Base-by-base conservation (phyloP, 129 eudicot genomes). In the Centrapalus pauciflorus region DNA sequence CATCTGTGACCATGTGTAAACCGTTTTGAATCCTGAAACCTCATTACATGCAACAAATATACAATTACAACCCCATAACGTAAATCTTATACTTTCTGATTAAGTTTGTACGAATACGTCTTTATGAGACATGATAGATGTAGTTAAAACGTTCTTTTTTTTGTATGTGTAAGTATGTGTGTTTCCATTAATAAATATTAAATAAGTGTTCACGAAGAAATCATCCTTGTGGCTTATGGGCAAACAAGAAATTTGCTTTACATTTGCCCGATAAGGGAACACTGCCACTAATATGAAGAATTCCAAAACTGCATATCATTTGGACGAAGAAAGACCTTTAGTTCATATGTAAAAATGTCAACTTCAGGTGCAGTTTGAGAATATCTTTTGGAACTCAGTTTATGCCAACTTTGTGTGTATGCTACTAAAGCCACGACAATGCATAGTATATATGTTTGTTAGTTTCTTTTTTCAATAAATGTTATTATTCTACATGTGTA, bases 401-500 rank as follows among this genome's bases (percentile, higher is more conserved):
- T 64, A 27, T 27, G 29, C 28, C 11, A 65, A 28, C 59, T 54
- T 52, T 29, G 40, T 59, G 54, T 46, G 57, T 59, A 33, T 43
- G 40, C 19, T 46, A 10, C 14, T 29, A 48, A 30, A 48, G 30
- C 46, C 7, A 66, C 71, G 19, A 46, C 7, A 49, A 8, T 9
- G 25, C 27, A 30, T 12, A 13, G 11, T 13, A 45, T 59, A 33
- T 34, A 58, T 60, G 51, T 33, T 55, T 60, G 24, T 61, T 28
- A 33, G n/a, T n/a, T n/a, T n/a, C n/a, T 71, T 27, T 51, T 41
- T 40, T 51, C 50, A 41, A 65, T 65, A 68, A 29, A n/a, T 65
- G 64, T 54, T 65, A 37, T 27, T 55, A 74, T 64, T 71, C 63
- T 69, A 73, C 65, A 66, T 60, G 46, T 67, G 19, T 61, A 41